A percentile compares a stretch with the other conserved stretches of the same genome.
These are phyloP conservation scores for Hirschioporus abietinus DNA, from an alignment of 768 basidiomycete genomes.

Conservation along the genomic window DNA sequence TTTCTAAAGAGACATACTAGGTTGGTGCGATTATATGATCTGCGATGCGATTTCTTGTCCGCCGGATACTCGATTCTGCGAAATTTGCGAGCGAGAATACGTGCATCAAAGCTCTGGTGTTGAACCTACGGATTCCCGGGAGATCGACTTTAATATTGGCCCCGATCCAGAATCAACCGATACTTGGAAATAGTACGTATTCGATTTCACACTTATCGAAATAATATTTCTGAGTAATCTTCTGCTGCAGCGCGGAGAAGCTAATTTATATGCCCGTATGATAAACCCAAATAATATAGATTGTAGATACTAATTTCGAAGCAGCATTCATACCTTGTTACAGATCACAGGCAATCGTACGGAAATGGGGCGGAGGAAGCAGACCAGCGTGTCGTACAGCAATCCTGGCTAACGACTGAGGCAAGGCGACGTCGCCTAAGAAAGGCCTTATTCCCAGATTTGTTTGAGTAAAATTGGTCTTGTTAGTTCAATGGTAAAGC, in stretches of 20 bases:
- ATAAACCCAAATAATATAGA: background rate
- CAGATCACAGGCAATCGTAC: conserved; percentile 45
- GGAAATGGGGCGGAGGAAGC: conserved; percentile 23
- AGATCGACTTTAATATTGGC: conserved; percentile 31
- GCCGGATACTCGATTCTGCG: conserved; percentile 18
- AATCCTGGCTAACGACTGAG: conserved; percentile 33
- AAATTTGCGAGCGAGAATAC: conserved; percentile 2
- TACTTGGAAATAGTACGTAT: conserved; percentile 41
- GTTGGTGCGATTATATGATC: conserved; percentile 44
- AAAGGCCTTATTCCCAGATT: conserved; percentile 35
- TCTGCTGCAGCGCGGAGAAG: conserved; percentile 33
- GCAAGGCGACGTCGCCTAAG: conserved; percentile 34
- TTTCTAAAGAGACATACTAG: conserved; percentile 17
- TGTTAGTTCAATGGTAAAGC: too few species aligned
- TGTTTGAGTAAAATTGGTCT: conserved; percentile 30
- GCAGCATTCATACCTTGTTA: conserved; percentile 44
- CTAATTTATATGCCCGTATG: conserved; percentile 43
- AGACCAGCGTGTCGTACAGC: conserved; percentile 14
- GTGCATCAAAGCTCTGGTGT: conserved; percentile 8
- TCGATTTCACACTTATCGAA: background rate
- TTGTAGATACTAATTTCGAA: background rate
- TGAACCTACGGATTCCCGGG: background rate
- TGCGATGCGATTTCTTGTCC: conserved; percentile 42
- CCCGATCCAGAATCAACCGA: conserved; percentile 37
- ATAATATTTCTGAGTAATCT: conserved; percentile 1